Base-by-base conservation (phyloP, 345 rosid species). In the Microcos paniculata region DNA sequence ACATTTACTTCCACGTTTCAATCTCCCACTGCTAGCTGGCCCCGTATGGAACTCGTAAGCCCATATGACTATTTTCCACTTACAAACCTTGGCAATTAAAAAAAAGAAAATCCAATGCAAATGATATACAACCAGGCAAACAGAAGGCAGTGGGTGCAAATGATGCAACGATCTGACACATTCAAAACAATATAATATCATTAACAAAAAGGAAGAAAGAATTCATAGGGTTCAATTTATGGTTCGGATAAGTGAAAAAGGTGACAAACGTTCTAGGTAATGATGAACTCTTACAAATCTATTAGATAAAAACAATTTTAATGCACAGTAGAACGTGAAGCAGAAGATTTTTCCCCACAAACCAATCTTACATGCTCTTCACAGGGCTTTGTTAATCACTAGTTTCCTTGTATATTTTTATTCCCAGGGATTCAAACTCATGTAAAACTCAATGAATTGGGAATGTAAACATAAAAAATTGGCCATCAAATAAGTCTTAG, bases 401-500 rank as follows among this genome's bases (percentile, higher is more conserved):
- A 62, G 30, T 46, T 69, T 62, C 38, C 64, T 42, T 31, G 56
- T 55, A 45, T 74, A 28, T 35, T 46, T 51, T 9, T 21, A 68
- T 57, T 42, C 58, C 61, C 55, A 3, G 33, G 38, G 73, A 81
- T 48, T 70, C 68, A 62, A 77, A 30, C 61, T 67, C 73, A 61
- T 18, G 21, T 61, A 52, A 46, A 38, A 62, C 45, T 42, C 23
- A 4, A 19, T 58, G 55, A 69, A 31, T 3, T 73, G 21, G 23
- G 31, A 67, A 58, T 43, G 52, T 31, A 46, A 24, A 59, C 24
- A 2, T 49, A 26, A 48, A 19, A 14, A 45, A 21, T 4, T 63
- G 70, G 62, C 62, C 33, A 73, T 87, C 82, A 90, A 79, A 90
- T 82, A 78, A 95, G 96, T 78, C 99, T 82, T 53, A 93, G 87